Conservation (phyloP, 2,329 filamentous ascomycete species). For the Leptodontidium sp. region DNA sequence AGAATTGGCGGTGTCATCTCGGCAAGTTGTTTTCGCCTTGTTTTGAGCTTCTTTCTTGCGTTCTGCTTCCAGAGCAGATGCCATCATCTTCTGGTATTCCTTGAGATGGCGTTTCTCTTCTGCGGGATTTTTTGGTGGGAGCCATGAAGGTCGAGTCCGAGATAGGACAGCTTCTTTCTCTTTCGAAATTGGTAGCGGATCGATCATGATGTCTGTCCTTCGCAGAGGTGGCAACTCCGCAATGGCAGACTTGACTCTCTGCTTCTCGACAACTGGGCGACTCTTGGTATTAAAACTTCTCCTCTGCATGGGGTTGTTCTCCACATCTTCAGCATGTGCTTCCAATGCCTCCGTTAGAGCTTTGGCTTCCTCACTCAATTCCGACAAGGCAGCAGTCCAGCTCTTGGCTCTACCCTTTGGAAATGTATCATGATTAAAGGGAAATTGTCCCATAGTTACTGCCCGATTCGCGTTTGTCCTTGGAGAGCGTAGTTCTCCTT, state of each 20-base stretch:
- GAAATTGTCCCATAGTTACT: constrained; percentile 61
- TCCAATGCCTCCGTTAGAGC: constrained; percentile 82
- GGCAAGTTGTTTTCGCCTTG: constrained; percentile 58
- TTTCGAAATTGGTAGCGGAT: constrained; percentile 83
- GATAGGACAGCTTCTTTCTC: constrained; percentile 87
- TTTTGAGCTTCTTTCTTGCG: constrained; percentile 64
- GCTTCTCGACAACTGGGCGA: constrained; percentile 52
- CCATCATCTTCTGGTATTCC: constrained; percentile 87
- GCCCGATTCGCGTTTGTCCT: constrained; percentile 53
- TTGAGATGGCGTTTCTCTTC: constrained; percentile 91
- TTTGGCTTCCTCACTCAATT: constrained; percentile 76
- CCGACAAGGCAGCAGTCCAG: constrained; percentile 75
- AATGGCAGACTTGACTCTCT: constrained; percentile 70
- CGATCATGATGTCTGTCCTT: constrained; percentile 79
- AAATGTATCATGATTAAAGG: constrained; percentile 57
- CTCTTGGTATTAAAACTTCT: constrained; percentile 48
- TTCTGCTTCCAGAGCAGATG: constrained; percentile 65
- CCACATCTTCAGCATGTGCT: constrained; percentile 74
- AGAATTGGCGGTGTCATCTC: constrained; percentile 62
- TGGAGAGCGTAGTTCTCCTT: constrained; percentile 59
- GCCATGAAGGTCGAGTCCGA: constrained; percentile 82
- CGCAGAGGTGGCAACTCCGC: constrained; percentile 67
- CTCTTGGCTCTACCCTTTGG: constrained; percentile 71
- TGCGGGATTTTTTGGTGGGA: constrained; percentile 85
- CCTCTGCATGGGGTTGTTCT: constrained; percentile 48